These are phyloP conservation scores for Pseudopyricularia javanii DNA, from an alignment of 2,329 filamentous ascomycete genomes.

Conservation along the genomic window DNA sequence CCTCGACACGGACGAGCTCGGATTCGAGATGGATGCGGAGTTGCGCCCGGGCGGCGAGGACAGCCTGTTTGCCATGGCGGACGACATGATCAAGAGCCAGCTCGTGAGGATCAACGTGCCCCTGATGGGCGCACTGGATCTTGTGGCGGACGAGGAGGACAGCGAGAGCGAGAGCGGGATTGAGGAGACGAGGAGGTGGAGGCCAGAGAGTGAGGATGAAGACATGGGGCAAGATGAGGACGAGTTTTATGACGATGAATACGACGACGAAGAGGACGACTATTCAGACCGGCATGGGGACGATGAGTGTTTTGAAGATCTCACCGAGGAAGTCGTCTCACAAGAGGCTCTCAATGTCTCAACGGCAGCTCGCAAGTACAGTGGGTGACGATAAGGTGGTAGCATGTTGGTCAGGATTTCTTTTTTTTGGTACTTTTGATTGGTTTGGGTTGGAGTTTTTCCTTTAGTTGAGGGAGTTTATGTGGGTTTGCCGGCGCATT, in stretches of 20 bases:
- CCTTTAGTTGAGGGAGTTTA: too few relatives aligned
- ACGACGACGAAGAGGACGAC: not conserved
- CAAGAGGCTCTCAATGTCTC: not conserved
- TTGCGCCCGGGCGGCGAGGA: slow-evolving; percentile 24
- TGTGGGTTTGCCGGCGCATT: too few relatives aligned
- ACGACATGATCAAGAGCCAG: slow-evolving; percentile 34
- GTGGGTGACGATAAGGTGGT: not conserved
- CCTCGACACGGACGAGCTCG: slow-evolving; percentile 23
- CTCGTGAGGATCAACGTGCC: slow-evolving; percentile 31
- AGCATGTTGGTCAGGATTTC: too few relatives aligned
- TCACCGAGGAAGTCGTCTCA: not conserved
- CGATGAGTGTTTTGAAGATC: not conserved
- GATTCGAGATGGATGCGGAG: slow-evolving; percentile 28
- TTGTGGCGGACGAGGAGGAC: slow-evolving; percentile 24
- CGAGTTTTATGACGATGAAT: slow-evolving; percentile 10
- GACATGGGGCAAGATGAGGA: slow-evolving; percentile 14
- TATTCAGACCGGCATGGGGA: not conserved
- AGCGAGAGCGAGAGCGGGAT: slow-evolving; percentile 25
- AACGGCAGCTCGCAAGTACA: too few relatives aligned
- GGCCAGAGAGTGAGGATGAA: slow-evolving; percentile 10
- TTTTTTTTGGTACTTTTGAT: too few relatives aligned
- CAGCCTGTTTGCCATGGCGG: slow-evolving; percentile 29
- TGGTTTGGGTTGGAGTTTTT: too few relatives aligned
- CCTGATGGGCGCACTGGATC: slow-evolving; percentile 28
- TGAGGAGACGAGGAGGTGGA: slow-evolving; percentile 12